Conservation (phyloP, 345 rosid species). For the Arabidopsis suecica region DNA sequence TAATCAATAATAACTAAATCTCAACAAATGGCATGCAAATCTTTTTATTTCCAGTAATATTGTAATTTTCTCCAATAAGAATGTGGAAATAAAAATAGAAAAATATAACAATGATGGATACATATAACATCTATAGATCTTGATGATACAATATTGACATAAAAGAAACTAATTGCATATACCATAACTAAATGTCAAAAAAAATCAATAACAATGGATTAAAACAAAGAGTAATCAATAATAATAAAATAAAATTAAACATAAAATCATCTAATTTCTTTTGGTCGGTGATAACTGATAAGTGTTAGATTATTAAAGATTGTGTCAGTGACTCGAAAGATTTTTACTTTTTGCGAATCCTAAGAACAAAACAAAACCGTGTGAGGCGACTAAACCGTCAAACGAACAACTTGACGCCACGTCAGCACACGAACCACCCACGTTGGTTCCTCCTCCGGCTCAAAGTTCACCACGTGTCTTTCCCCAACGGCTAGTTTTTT, state of each 20-base stretch:
- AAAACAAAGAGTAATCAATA: too few relatives aligned
- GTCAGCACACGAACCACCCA: slow-evolving; percentile 44
- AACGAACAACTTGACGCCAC: slow-evolving; percentile 51
- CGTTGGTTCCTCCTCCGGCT: slow-evolving; percentile 25
- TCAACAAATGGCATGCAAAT: too few relatives aligned
- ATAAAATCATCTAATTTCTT: background rate
- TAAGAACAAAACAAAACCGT: slow-evolving; percentile 38
- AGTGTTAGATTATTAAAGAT: background rate
- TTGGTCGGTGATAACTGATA: slow-evolving; percentile 36
- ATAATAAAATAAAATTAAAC: background rate
- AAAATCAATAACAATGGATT: too few relatives aligned
- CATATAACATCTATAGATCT: too few relatives aligned
- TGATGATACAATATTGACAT: too few relatives aligned
- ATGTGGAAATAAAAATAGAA: too few relatives aligned
- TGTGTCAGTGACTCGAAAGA: slow-evolving; percentile 21
- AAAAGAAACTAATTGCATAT: too few relatives aligned
- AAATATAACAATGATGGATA: too few relatives aligned
- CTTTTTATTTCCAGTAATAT: too few relatives aligned
- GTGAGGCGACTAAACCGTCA: slow-evolving; percentile 50
- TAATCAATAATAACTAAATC: too few relatives aligned
- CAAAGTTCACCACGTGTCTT: slow-evolving; percentile 50
- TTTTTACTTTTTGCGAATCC: slow-evolving; percentile 18
- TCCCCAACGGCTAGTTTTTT: slow-evolving; percentile 47
- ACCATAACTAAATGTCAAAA: too few relatives aligned
- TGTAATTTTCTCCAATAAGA: too few relatives aligned